phyloP scores from a whole-genome alignment of 1,284 basidiomycete genomes.

The Tremellales sp. region DNA sequence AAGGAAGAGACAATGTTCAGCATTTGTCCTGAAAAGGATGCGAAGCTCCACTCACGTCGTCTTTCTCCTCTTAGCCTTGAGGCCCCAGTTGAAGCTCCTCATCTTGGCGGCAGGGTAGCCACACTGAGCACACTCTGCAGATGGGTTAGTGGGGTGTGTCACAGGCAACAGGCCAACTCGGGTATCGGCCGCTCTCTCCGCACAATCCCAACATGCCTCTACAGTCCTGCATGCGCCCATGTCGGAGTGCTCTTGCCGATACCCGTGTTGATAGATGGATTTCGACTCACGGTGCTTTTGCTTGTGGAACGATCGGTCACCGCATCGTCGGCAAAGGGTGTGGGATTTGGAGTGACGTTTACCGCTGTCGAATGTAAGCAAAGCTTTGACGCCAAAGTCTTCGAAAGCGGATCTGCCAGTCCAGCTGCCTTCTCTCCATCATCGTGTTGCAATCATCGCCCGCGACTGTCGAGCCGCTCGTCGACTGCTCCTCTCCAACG shows the following conservation, averaged over 20 bases:
- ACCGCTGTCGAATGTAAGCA: conserved; percentile 62
- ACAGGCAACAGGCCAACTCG: background rate
- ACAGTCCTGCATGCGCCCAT: conserved; percentile 5
- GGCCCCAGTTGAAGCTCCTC: conserved; percentile 95
- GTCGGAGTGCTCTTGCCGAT: background rate
- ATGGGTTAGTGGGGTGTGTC: too few relatives aligned
- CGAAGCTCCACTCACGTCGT: conserved; percentile 55
- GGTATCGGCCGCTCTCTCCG: background rate
- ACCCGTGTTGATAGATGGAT: background rate
- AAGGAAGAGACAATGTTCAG: background rate
- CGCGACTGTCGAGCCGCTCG: too few relatives aligned
- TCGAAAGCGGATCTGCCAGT: too few relatives aligned
- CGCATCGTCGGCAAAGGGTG: conserved; percentile 94
- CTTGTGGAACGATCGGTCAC: conserved; percentile 87
- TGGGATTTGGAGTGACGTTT: conserved; percentile 98
- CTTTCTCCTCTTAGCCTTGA: conserved; percentile 99
- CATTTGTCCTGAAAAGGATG: background rate
- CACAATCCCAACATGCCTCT: background rate
- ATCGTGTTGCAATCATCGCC: too few relatives aligned
- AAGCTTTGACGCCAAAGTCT: too few relatives aligned
- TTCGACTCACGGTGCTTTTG: conserved; percentile 84
- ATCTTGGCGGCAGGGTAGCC: conserved; percentile 95
- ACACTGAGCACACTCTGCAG: conserved; percentile 83
- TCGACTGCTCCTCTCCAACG: too few relatives aligned
- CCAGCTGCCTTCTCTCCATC: too few relatives aligned